phyloP scores from a whole-genome alignment of 1,284 basidiomycete genomes.

The Coniferiporia sulphurascens region DNA sequence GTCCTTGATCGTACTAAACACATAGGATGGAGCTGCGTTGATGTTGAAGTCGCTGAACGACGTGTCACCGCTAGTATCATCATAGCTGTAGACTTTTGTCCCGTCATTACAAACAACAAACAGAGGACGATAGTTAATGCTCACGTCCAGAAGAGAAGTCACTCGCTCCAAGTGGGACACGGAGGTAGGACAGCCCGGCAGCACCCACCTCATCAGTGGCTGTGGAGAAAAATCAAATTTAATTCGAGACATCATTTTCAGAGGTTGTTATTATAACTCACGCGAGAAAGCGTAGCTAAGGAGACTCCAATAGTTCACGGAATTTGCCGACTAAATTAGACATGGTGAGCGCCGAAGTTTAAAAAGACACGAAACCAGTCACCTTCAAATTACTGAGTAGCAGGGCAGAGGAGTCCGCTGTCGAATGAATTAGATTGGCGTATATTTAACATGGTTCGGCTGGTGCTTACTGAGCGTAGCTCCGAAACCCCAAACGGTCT shows the following conservation, averaged over 20 bases:
- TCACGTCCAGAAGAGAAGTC: conserved; percentile 47
- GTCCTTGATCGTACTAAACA: conserved; percentile 47
- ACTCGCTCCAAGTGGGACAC: conserved; percentile 48
- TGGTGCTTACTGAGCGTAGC: conserved; percentile 40
- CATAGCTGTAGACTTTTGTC: conserved; percentile 42
- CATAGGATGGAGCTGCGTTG: conserved; percentile 41
- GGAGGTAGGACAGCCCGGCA: conserved; percentile 47
- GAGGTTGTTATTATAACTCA: conserved; percentile 18
- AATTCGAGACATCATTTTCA: not conserved
- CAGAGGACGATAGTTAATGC: conserved; percentile 11
- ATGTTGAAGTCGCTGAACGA: conserved; percentile 44
- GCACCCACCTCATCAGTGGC: conserved; percentile 43
- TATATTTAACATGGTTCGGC: not conserved
- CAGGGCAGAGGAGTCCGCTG: conserved; percentile 50
- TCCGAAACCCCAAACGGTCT: conserved; percentile 47
- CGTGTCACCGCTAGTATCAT: conserved; percentile 44
- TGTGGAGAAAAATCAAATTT: conserved; percentile 22
- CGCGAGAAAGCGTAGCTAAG: conserved; percentile 42
- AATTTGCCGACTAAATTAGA: conserved; percentile 32
- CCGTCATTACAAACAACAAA: not conserved
- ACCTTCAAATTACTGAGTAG: conserved; percentile 48
- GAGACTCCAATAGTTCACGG: conserved; percentile 41
- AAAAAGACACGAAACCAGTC: not conserved
- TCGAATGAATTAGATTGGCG: not conserved
- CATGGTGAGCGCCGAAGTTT: too few relatives aligned